Base-by-base conservation (phyloP, 192 early-diverging fungal genomes). In the Podila verticillata region DNA sequence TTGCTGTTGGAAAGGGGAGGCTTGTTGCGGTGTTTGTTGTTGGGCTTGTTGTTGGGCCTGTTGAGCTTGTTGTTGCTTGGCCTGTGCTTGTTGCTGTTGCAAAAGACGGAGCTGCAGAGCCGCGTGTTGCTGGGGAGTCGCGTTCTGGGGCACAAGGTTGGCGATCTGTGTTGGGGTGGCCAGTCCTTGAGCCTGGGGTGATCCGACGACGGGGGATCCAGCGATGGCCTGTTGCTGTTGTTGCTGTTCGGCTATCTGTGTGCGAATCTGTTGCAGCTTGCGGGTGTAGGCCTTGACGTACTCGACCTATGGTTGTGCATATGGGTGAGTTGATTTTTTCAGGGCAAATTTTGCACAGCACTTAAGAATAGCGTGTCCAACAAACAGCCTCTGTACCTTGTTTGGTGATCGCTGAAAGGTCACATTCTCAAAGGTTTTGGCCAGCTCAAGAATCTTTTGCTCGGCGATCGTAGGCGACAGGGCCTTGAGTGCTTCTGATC, bases 351-450 rank as follows among this genome's bases (percentile, higher is more conserved):
- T 54, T 54, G 51, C 51, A n/a, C 24, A 26, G 51, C 51, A 54
- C 8, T 24, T 24, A 54, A 54, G 24, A 54, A 54, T 22, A 19
- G 22, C 22, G 22, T 54, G 22, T 47, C 7, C 57, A 59, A 3
- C 12, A 44, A 15, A 15, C 39, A 44, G 39, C 61, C 30, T 13
- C 20, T 10, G 12, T 59, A 70, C 74, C 63, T 78, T 59, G 68
- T 34, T 66, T 13, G 32, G 39, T 8, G 68, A 70, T n/a, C 74
- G 74, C 28, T 65, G 54, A 15, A 54, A 78, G 20, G 74, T 78
- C 57, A 78, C 68, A 66, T 78, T 70, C 58, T 78, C 74, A 57
- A 78, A 78, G 26, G 74, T 70, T 28, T 78, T 78, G 22, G 74
- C 74, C 5, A 78, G 67, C 26, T 78, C 74, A 4, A 78, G 39